Conservation (phyloP, 1,139 yeast genomes). For the Pichiaceae sp. region DNA sequence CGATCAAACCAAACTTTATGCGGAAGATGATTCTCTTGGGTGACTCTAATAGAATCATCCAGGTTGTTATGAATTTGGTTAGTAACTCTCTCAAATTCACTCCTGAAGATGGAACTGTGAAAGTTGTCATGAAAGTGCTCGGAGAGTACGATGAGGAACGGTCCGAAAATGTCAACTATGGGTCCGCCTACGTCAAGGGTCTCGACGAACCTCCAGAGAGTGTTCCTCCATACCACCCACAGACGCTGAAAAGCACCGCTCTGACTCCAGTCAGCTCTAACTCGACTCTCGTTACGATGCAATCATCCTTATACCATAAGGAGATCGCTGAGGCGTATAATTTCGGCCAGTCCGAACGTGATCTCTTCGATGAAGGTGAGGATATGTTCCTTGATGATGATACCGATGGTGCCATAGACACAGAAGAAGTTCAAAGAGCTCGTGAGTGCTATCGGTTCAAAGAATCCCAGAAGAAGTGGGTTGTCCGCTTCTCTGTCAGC, state of each 20-base stretch:
- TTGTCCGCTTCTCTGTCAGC: slow-evolving; percentile 63
- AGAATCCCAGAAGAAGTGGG: slow-evolving; percentile 40
- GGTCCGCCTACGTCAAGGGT: slow-evolving; percentile 28
- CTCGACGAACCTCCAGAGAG: slow-evolving; percentile 6
- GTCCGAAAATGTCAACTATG: slow-evolving; percentile 27
- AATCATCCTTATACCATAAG: slow-evolving; percentile 16
- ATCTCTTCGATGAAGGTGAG: slow-evolving; percentile 10
- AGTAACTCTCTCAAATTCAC: slow-evolving; percentile 86
- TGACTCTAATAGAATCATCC: slow-evolving; percentile 80
- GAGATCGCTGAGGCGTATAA: slow-evolving; percentile 17
- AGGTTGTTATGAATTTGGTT: slow-evolving; percentile 79
- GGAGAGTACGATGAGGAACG: slow-evolving; percentile 61
- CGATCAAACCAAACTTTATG: slow-evolving; percentile 50
- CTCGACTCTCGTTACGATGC: slow-evolving; percentile 16
- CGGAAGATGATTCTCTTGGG: slow-evolving; percentile 66
- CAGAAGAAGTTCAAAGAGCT: slow-evolving; percentile 30
- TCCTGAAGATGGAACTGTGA: slow-evolving; percentile 76
- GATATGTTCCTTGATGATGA: slow-evolving; percentile 9
- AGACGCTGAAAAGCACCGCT: slow-evolving; percentile 2
- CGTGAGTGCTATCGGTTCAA: slow-evolving; percentile 30
- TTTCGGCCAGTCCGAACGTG: slow-evolving; percentile 7
- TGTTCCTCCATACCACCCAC: slow-evolving; percentile 1
- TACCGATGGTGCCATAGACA: slow-evolving; percentile 7
- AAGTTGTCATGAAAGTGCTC: slow-evolving; percentile 53
- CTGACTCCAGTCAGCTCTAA: slow-evolving; percentile 5